These are phyloP conservation scores for Phoma sp. DNA, from an alignment of 2,329 filamentous ascomycete species.

Conservation along the genomic window DNA sequence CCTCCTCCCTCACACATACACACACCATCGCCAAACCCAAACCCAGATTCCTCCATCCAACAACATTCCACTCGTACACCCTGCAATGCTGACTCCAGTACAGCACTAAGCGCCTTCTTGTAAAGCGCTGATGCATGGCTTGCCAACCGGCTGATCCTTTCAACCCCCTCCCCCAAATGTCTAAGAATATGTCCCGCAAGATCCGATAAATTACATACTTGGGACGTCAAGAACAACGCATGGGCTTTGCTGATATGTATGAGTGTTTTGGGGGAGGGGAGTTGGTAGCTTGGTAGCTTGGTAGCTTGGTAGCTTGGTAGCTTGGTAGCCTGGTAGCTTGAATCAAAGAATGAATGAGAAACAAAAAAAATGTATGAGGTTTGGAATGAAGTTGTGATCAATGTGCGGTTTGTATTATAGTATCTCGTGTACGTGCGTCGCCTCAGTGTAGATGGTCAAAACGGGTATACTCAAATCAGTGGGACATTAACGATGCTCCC, in stretches of 20 bases:
- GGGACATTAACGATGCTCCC: too few species aligned
- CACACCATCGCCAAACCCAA: too few species aligned
- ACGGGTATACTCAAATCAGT: too few species aligned
- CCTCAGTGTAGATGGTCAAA: too few species aligned
- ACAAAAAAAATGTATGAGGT: too few species aligned
- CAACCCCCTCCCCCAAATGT: too few species aligned
- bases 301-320: slow-evolving; percentile 5
- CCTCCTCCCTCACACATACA: too few species aligned
- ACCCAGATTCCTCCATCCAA: neutral
- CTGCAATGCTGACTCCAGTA: neutral
- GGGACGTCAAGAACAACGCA: slow-evolving; percentile 12
- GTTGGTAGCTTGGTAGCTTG: neutral
- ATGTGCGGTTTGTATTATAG: too few species aligned
- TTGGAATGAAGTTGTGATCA: too few species aligned
- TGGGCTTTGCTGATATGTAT: slow-evolving; percentile 2
- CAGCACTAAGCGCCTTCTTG: slow-evolving; percentile 21
- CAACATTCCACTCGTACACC: too few species aligned
- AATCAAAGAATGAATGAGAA: neutral
- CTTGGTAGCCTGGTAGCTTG: neutral
- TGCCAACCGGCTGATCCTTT: too few species aligned
- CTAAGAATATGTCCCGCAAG: neutral
- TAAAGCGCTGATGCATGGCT: neutral
- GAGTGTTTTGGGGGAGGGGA: neutral
- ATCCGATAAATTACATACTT: slow-evolving; percentile 1
- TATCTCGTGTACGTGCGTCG: too few species aligned